These are phyloP conservation scores for Dictyophora rubrovolvata DNA, from an alignment of 768 basidiomycete species.

Conservation along the genomic window DNA sequence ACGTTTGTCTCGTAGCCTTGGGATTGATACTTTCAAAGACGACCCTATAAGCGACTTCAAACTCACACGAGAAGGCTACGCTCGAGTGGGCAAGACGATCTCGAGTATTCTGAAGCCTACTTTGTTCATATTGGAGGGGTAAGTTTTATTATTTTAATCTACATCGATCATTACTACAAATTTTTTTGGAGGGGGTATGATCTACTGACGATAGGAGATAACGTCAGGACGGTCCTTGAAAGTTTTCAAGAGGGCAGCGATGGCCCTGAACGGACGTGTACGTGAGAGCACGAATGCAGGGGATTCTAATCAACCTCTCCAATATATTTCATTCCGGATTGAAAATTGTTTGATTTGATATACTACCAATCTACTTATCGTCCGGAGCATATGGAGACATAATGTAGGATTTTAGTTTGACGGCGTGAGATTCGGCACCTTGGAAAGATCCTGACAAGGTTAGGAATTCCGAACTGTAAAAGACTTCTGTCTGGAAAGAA, in stretches of 20 bases:
- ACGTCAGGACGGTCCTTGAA: slow-evolving; percentile 20
- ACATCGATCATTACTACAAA: neutral
- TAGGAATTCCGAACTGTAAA: too few relatives aligned
- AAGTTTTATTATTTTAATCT: neutral
- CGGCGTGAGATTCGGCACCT: too few relatives aligned
- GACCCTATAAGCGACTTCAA: slow-evolving; percentile 24
- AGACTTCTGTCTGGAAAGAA: too few relatives aligned
- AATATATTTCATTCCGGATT: too few relatives aligned
- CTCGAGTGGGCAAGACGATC: slow-evolving; percentile 18
- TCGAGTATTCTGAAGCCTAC: slow-evolving; percentile 14
- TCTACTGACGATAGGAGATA: slow-evolving; percentile 18
- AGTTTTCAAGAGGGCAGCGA: slow-evolving; percentile 15
- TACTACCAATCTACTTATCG: too few relatives aligned
- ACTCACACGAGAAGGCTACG: slow-evolving; percentile 19
- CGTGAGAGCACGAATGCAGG: too few relatives aligned
- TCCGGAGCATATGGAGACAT: too few relatives aligned
- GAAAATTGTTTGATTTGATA: too few relatives aligned
- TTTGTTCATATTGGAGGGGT: slow-evolving; percentile 29
- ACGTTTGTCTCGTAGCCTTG: slow-evolving; percentile 16
- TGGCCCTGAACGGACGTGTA: neutral
- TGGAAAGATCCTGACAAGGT: too few relatives aligned
- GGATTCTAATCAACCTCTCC: too few relatives aligned
- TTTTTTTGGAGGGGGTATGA: slow-evolving; percentile 19
- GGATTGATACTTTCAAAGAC: slow-evolving; percentile 25
- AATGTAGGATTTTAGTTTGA: too few relatives aligned